phyloP scores from a whole-genome alignment of 2,329 filamentous ascomycete genomes.

The Fusarium sublunatum region DNA sequence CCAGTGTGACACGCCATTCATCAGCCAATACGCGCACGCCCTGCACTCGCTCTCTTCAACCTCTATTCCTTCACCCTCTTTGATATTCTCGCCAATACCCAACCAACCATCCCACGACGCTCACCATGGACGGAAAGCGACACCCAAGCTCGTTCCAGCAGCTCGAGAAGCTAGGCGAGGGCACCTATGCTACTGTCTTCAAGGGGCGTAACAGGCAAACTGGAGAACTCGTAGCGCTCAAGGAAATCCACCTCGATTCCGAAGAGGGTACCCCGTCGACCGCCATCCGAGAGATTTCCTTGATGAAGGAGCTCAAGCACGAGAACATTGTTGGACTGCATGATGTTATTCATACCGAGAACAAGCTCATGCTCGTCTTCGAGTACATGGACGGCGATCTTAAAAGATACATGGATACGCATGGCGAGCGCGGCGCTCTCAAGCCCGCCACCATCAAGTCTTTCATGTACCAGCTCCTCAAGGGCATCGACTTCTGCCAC shows the following conservation, averaged over 20 bases:
- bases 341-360: conserved; percentile 99
- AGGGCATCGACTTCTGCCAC: conserved; percentile 97
- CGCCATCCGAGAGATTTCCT: conserved; percentile 96
- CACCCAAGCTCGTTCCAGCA: conserved; percentile 99
- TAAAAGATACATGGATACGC: conserved; percentile 98
- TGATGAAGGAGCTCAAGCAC: conserved; percentile 99
- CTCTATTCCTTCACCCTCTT: conserved; percentile 6
- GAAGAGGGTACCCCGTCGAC: conserved; percentile 98
- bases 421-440: conserved; percentile 88
- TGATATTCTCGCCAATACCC: conserved; percentile 10
- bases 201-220: conserved; percentile 98
- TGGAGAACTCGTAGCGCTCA: conserved; percentile 93
- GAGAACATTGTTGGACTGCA: conserved; percentile 97
- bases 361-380: conserved; percentile 99
- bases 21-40: conserved; percentile 11
- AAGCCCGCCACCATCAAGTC: conserved; percentile 94
- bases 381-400: conserved; percentile 99
- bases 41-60: conserved; percentile 16
- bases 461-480: conserved; percentile 98
- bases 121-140: conserved; percentile 86
- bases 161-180: conserved; percentile 98
- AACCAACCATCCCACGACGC: background rate
- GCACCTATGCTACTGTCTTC: conserved; percentile 99
- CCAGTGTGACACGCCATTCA: conserved; percentile 30
- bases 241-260: conserved; percentile 98